Conservation (phyloP, 257 asterid species). For the Plectranthus barbatus region DNA sequence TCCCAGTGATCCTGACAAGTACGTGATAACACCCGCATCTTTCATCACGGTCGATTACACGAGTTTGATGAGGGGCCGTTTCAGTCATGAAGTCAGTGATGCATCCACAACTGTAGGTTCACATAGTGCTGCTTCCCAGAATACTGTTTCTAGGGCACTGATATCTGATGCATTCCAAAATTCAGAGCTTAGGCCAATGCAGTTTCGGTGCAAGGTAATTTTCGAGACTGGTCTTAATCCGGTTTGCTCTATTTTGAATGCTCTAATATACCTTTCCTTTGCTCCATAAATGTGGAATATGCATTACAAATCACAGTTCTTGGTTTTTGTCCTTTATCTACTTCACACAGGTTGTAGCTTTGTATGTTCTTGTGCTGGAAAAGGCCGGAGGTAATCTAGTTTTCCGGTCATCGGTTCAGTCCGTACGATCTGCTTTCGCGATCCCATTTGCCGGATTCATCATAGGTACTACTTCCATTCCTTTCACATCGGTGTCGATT, state of each 20-base stretch:
- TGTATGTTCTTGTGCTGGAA: slow-evolving; percentile 54
- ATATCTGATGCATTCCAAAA: slow-evolving; percentile 41
- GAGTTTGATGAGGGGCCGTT: slow-evolving; percentile 22
- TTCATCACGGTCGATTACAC: slow-evolving; percentile 52
- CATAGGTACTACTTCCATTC: slow-evolving; percentile 45
- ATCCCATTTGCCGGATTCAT: slow-evolving; percentile 75
- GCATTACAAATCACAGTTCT: not conserved
- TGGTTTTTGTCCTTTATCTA: not conserved
- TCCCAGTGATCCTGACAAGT: slow-evolving; percentile 49
- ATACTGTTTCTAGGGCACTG: slow-evolving; percentile 31
- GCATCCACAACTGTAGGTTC: slow-evolving; percentile 21
- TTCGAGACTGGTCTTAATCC: not conserved
- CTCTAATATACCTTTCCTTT: not conserved
- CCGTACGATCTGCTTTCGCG: slow-evolving; percentile 23
- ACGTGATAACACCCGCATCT: slow-evolving; percentile 60
- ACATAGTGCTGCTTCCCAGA: slow-evolving; percentile 15
- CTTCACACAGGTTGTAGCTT: slow-evolving; percentile 49
- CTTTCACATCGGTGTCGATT: not conserved
- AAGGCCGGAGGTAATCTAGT: slow-evolving; percentile 16
- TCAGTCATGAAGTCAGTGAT: slow-evolving; percentile 20
- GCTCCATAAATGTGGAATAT: not conserved
- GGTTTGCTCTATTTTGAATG: not conserved
- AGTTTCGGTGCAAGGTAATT: slow-evolving; percentile 73
- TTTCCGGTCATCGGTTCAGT: slow-evolving; percentile 16
- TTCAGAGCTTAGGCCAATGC: slow-evolving; percentile 35